phyloP scores from a whole-genome alignment of 139 green algal genomes.

The Chlorella sp. region DNA sequence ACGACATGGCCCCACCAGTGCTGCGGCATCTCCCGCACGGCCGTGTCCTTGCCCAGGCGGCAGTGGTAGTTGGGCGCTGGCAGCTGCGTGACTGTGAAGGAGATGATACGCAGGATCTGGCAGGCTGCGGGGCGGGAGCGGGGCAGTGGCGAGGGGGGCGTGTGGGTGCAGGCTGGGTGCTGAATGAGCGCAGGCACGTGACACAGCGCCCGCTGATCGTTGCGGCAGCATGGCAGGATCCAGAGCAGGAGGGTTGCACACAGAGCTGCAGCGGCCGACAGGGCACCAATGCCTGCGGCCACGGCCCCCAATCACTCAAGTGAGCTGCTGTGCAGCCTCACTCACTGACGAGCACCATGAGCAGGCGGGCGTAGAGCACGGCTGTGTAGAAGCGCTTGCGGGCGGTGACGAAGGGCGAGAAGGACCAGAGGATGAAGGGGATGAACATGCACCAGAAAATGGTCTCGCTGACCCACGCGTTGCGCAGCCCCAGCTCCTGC shows the following conservation, averaged over 20 bases:
- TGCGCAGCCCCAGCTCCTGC: conserved; percentile 76
- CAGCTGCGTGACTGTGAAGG: conserved; percentile 89
- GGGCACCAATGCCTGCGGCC: too few species aligned
- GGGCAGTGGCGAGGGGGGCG: too few species aligned
- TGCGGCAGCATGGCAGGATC: too few species aligned
- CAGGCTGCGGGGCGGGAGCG: conserved; percentile 61
- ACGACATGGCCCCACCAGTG: conserved; percentile 82
- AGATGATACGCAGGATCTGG: conserved; percentile 89
- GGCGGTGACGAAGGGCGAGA: conserved; percentile 84
- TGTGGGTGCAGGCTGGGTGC: too few species aligned
- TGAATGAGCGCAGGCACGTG: too few species aligned
- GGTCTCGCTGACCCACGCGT: conserved; percentile 87
- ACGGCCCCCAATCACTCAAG: too few species aligned
- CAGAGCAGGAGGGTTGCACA: too few species aligned
- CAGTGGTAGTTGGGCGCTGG: conserved; percentile 92
- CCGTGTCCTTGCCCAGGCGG: conserved; percentile 61
- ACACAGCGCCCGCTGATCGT: too few species aligned
- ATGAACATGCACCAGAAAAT: conserved; percentile 83
- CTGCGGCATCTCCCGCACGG: conserved; percentile 63
- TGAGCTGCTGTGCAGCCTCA: too few species aligned
- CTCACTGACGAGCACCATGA: conserved; percentile 84
- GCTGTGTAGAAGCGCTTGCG: conserved; percentile 92
- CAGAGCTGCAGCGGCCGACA: too few species aligned
- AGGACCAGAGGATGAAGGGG: conserved; percentile 85
- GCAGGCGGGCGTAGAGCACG: conserved; percentile 80